Evolutionary conservation across 2,329 filamentous ascomycete genomes (phyloP), one percentile per base, ranked within the genome.

Genomic region (Talaromyces sp.): DNA sequence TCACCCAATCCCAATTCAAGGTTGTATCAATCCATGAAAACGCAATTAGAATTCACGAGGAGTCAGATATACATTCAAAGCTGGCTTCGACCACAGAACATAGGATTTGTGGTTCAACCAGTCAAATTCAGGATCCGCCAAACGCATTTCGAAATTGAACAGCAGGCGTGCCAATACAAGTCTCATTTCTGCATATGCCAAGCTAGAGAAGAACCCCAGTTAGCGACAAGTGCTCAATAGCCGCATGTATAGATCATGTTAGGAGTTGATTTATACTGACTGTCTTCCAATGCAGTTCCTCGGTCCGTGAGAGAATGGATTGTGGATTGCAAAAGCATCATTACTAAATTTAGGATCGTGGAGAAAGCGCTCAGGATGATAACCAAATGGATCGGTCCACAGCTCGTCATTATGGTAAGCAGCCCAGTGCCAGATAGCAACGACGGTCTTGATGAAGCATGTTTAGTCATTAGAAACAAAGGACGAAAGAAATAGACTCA

Each of bases 401-500:
- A 59, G 13, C 6, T 15, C 2, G 36, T 59, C 38, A 10, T 59
- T 40, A 67, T 79, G 79, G 68, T 81, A 80, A n/a, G 80, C 74
- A 1, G 81, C 74, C 70, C 76, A 82, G 38, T 84, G 82, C 56
- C 78, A 76, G 1, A 84, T 73, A 0, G 76, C 75, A 0, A 85
- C 74, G 3, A 71, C 68, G 1, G 79, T 83, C 47, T 51, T n/a
- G 19, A 22, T 49, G 10, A 10, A 4, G 3, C 4, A 49, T 49
- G n/a, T n/a, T n/a, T n/a, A n/a, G n/a, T n/a, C n/a, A n/a, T n/a
- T n/a, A n/a, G n/a, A n/a, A n/a, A n/a, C n/a, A n/a, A 49, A 8
- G 8, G 31, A 34, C 31, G 31, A 5, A 5, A 34, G 31, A 4
- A 8, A 34, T 34, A 34, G 31, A 34, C 31, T 34, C 31, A 34